Conservation (phyloP, 169 alveolate species). For the Cryptosporidium sp. region DNA sequence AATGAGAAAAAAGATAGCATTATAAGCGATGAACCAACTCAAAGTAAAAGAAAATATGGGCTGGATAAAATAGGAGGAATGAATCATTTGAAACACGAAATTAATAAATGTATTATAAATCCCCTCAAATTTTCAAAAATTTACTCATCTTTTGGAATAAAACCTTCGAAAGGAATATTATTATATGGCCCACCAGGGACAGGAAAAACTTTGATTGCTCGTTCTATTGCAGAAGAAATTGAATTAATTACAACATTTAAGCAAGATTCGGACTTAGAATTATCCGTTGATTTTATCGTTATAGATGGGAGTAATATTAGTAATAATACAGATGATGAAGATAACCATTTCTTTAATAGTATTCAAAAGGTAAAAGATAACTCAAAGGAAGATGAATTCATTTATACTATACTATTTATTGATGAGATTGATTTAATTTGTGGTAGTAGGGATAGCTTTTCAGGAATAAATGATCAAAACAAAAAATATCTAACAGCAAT, state of each 20-base stretch:
- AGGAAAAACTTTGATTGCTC: conserved; percentile 87
- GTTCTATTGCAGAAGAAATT: conserved; percentile 86
- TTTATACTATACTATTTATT: conserved; percentile 84
- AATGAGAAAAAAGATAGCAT: neutral
- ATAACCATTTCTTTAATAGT: conserved; percentile 20
- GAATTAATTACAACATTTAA: conserved; percentile 11
- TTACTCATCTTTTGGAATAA: conserved; percentile 85
- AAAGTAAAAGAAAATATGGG: conserved; percentile 58
- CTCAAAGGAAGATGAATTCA: neutral
- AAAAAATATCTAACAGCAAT: conserved; percentile 86
- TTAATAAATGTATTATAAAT: conserved; percentile 75
- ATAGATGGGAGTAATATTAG: conserved; percentile 49
- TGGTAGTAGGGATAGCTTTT: conserved; percentile 86
- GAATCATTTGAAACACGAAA: conserved; percentile 78
- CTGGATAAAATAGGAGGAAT: conserved; percentile 80
- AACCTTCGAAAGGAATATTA: conserved; percentile 87
- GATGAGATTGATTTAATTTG: conserved; percentile 94
- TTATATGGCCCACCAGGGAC: conserved; percentile 89
- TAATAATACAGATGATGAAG: neutral
- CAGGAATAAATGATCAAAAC: conserved; percentile 82
- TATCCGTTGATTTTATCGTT: conserved; percentile 30
- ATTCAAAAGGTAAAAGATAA: conserved; percentile 37
- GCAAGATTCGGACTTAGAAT: neutral
- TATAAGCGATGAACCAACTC: neutral
- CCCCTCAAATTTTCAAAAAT: conserved; percentile 86